Conservation (phyloP, 805 yeast species). For the Kodamaea fukazawae region DNA sequence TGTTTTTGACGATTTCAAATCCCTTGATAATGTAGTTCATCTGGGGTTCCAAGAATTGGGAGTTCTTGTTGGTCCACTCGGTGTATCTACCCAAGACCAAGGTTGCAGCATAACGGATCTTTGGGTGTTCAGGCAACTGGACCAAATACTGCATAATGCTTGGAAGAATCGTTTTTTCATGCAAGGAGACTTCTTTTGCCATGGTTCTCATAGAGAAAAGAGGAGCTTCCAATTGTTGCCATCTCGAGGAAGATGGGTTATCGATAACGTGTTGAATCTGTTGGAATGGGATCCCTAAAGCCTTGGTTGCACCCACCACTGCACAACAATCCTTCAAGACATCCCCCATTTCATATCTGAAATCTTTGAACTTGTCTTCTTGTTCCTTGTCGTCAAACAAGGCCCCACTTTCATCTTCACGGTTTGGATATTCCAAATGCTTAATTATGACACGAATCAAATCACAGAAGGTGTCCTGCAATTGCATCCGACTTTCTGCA, state of each 20-base stretch:
- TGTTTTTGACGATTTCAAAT: constrained; percentile 33
- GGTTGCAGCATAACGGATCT: constrained; percentile 88
- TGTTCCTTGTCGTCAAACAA: constrained; percentile 72
- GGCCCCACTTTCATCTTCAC: constrained; percentile 24
- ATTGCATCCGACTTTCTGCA: constrained; percentile 47
- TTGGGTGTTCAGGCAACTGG: constrained; percentile 78
- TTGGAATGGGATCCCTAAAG: constrained; percentile 67
- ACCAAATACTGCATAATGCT: constrained; percentile 66
- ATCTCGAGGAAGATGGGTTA: constrained; percentile 38
- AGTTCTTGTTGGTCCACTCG: constrained; percentile 89
- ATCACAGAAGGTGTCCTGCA: constrained; percentile 54
- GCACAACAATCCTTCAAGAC: constrained; percentile 95
- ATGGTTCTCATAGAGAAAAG: constrained; percentile 86
- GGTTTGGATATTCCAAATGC: constrained; percentile 73
- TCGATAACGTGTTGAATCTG: constrained; percentile 47
- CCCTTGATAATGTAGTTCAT: constrained; percentile 81
- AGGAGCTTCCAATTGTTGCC: constrained; percentile 92
- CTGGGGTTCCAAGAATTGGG: constrained; percentile 77
- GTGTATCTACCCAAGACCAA: constrained; percentile 94
- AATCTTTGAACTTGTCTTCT: constrained; percentile 90
- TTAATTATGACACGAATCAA: constrained; percentile 59
- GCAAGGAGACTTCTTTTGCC: constrained; percentile 82
- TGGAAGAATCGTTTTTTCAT: constrained; percentile 68
- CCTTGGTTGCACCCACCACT: constrained; percentile 73
- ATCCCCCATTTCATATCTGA: constrained; percentile 96